Conservation (phyloP, 257 asterid species). For the Sherardia arvensis region DNA sequence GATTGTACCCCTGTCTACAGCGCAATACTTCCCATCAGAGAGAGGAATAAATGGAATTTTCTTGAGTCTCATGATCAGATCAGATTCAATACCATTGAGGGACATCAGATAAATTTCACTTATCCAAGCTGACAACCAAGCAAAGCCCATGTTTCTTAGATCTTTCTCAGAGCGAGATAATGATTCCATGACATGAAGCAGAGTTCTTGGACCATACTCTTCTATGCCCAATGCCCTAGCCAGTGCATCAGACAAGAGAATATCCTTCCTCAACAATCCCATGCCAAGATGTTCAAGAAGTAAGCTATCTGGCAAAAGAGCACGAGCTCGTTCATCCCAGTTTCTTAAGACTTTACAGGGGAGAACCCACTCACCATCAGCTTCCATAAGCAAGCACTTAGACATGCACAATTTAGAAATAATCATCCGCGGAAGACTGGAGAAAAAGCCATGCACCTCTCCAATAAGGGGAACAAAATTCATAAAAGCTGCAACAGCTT, state of each 20-base stretch:
- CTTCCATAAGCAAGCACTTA: constrained; percentile 70
- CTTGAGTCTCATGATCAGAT: constrained; percentile 41
- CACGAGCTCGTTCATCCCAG: constrained; percentile 69
- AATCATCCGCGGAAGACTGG: constrained; percentile 72
- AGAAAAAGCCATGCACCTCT: constrained; percentile 90
- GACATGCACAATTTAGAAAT: constrained; percentile 74
- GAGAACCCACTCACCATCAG: constrained; percentile 66
- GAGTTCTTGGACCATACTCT: constrained; percentile 71
- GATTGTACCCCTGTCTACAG: constrained; percentile 57
- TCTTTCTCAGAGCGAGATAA: constrained; percentile 48
- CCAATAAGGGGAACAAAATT: constrained; percentile 80
- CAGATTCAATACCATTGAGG: constrained; percentile 33
- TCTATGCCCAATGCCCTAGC: constrained; percentile 83
- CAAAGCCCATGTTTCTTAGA: constrained; percentile 58
- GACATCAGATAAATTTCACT: constrained; percentile 49
- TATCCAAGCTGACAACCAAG: constrained; percentile 76
- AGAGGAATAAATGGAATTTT: constrained; percentile 79
- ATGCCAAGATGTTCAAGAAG: constrained; percentile 81
- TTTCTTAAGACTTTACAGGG: constrained; percentile 86
- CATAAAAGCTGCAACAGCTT: constrained; percentile 75
- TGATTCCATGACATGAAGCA: constrained; percentile 49
- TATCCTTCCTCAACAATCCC: constrained; percentile 71
- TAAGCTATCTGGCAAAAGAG: constrained; percentile 57
- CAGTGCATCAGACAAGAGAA: constrained; percentile 65
- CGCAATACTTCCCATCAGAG: constrained; percentile 61